Evolutionary conservation across 331 rosid genomes (phyloP).

Genomic region (Acacia pycnantha): DNA sequence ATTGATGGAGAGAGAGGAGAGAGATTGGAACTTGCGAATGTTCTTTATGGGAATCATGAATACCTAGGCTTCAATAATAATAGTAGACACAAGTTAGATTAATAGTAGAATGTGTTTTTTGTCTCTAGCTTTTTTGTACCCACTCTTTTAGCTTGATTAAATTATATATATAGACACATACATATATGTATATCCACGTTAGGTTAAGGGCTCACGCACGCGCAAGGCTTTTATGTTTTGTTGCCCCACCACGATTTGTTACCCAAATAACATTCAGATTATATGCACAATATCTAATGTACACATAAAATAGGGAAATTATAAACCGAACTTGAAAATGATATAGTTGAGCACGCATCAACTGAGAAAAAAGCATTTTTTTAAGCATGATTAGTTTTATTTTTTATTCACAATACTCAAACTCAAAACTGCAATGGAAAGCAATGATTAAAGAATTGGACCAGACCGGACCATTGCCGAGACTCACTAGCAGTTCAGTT

Average conservation of each 20-base stretch:
- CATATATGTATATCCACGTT: constrained; percentile 23
- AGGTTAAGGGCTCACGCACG: constrained; percentile 59
- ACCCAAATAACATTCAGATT: constrained; percentile 13
- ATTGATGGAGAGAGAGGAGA: background rate
- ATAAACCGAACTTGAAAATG: background rate
- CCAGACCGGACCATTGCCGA: background rate
- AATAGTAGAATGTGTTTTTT: constrained; percentile 41
- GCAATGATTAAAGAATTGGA: background rate
- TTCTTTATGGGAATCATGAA: constrained; percentile 34
- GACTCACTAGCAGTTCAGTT: background rate
- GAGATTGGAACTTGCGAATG: constrained; percentile 27
- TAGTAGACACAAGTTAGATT: constrained; percentile 37
- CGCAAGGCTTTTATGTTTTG: constrained; percentile 28
- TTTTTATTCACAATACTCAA: background rate
- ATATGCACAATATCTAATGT: background rate
- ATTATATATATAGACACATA: background rate
- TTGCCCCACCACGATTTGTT: constrained; percentile 31
- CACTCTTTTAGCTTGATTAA: background rate
- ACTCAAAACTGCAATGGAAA: background rate
- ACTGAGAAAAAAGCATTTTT: background rate
- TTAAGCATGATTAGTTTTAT: background rate
- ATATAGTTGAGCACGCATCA: background rate
- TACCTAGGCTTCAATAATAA: constrained; percentile 29
- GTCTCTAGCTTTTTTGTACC: constrained; percentile 32
- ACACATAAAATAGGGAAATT: background rate